A percentile compares a stretch with the other conserved stretches of the same genome.
These are phyloP conservation scores for Hylodesmum podocarpum DNA, from an alignment of 306 rosid species.

Conservation along the genomic window DNA sequence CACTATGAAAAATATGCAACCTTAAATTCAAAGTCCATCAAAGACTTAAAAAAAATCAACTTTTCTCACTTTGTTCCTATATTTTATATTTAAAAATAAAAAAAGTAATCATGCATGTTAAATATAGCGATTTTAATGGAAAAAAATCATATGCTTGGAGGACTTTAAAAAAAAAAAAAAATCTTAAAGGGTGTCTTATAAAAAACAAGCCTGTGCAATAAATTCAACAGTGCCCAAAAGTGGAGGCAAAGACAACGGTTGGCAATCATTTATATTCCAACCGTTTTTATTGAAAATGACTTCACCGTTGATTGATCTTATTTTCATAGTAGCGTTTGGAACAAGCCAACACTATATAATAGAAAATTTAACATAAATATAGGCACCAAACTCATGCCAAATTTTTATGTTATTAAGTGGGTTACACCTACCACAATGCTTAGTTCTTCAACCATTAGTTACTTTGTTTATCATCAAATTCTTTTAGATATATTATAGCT, in stretches of 20 bases:
- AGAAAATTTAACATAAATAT: neutral
- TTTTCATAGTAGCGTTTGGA: neutral
- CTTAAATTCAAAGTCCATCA: neutral
- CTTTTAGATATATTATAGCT: neutral
- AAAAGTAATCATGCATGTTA: neutral
- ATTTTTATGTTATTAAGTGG: neutral
- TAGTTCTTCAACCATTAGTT: neutral
- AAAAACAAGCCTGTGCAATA: no score
- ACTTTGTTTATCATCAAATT: neutral
- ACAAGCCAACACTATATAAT: neutral
- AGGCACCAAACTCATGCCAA: neutral
- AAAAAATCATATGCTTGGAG: neutral
- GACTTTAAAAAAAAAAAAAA: no score
- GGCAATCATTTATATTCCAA: neutral
- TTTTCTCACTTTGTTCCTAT: neutral
- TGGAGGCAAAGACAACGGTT: neutral
- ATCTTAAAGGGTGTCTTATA: neutral
- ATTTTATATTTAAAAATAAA: no score
- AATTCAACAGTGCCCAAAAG: neutral
- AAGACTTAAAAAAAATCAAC: neutral
- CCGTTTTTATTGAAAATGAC: slow-evolving; percentile 8
- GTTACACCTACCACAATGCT: slow-evolving; percentile 25
- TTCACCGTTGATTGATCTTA: neutral
- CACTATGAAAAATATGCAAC: no score
- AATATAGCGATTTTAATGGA: neutral